These are phyloP conservation scores for Pogostemon cablin DNA, from an alignment of 257 asterid genomes.

Conservation along the genomic window DNA sequence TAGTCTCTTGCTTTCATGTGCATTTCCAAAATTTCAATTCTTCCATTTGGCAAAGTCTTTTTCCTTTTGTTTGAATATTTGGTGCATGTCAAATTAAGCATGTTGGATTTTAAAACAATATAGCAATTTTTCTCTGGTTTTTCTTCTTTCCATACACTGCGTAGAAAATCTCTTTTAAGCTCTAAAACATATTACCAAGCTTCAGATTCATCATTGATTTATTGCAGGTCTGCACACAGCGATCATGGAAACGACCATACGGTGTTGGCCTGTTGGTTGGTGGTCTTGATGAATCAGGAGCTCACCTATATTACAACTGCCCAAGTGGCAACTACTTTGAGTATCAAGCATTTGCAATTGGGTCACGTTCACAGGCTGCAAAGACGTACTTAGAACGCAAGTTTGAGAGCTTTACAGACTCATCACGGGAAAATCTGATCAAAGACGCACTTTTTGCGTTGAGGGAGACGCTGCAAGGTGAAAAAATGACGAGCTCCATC, in stretches of 20 bases:
- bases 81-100: neutral
- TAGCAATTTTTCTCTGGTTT: no score
- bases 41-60: neutral
- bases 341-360: slow-evolving; percentile 97
- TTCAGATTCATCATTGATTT: neutral
- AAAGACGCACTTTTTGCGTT: slow-evolving; percentile 92
- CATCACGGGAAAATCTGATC: slow-evolving; percentile 78
- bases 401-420: slow-evolving; percentile 64
- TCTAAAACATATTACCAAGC: neutral
- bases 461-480: slow-evolving; percentile 95
- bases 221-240: slow-evolving; percentile 88
- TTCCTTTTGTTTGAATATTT: neutral
- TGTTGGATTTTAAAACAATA: neutral
- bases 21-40: neutral
- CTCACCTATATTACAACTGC: slow-evolving; percentile 91
- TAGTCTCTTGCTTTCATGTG: neutral
- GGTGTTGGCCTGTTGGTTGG: slow-evolving; percentile 95
- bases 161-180: no score
- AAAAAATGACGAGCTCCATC: slow-evolving; percentile 75
- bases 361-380: slow-evolving; percentile 98
- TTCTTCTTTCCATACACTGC: no score
- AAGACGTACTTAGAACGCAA: slow-evolving; percentile 92
- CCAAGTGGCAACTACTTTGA: slow-evolving; percentile 97
- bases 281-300: slow-evolving; percentile 96
- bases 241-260: slow-evolving; percentile 96